phyloP scores from a whole-genome alignment of 768 basidiomycete genomes.

The Boletus pseudopeckii region DNA sequence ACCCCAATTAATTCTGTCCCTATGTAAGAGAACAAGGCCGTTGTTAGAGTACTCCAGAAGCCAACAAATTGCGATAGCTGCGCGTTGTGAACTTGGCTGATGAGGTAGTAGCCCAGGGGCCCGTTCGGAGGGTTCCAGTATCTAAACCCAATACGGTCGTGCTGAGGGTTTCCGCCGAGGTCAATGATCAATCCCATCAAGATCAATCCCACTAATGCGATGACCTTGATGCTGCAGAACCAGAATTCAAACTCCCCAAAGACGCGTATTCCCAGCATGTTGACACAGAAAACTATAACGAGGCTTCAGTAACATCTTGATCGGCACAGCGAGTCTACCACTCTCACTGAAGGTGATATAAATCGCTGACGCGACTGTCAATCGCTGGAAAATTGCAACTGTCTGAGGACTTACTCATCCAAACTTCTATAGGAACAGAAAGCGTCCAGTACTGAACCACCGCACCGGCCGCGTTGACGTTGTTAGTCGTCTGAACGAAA shows the following conservation, averaged over 20 bases:
- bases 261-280: constrained; percentile 59
- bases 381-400: neutral
- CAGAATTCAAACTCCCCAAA: constrained; percentile 58
- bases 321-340: neutral
- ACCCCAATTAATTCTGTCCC: constrained; percentile 40
- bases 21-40: constrained; percentile 33
- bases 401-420: constrained; percentile 48
- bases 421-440: constrained; percentile 44
- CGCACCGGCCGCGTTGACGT: constrained; percentile 59
- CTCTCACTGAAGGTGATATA: constrained; percentile 55
- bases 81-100: constrained; percentile 33
- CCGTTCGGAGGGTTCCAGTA: constrained; percentile 38
- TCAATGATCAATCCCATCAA: constrained; percentile 51
- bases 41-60: constrained; percentile 32
- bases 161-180: constrained; percentile 47
- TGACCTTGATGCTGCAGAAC: constrained; percentile 46
- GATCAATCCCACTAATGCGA: constrained; percentile 39
- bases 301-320: neutral
- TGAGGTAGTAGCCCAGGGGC: constrained; percentile 21
- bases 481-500: constrained; percentile 63
- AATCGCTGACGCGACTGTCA: constrained; percentile 37
- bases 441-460: constrained; percentile 49
- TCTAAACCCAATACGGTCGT: constrained; percentile 42
- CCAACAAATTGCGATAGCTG: constrained; percentile 34
- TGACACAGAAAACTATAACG: constrained; percentile 49